These are phyloP conservation scores for Verticillium klebahnii DNA, from an alignment of 2,329 filamentous ascomycete genomes.

Conservation along the genomic window DNA sequence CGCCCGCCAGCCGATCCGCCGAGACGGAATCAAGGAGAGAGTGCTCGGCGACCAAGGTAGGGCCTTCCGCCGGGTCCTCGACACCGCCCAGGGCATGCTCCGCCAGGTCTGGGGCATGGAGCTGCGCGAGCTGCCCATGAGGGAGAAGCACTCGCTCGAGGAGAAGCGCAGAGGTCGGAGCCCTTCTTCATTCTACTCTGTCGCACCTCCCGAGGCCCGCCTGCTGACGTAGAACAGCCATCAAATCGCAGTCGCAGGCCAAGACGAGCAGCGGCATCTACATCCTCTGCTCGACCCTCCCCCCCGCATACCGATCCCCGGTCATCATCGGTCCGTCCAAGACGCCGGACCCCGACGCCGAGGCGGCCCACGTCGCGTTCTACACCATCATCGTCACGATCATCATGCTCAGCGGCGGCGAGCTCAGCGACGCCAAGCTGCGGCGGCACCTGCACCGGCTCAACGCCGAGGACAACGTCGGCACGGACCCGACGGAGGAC, in stretches of 20 bases:
- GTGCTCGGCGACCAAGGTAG: slow-evolving; percentile 68
- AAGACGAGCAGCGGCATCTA: slow-evolving; percentile 64
- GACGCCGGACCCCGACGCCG: slow-evolving; percentile 59
- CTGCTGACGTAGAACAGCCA: slow-evolving; percentile 20
- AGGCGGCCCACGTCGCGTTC: slow-evolving; percentile 76
- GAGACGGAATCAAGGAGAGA: slow-evolving; percentile 60
- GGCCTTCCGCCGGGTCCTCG: slow-evolving; percentile 74
- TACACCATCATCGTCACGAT: slow-evolving; percentile 77
- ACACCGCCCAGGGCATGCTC: slow-evolving; percentile 68
- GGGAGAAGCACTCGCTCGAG: slow-evolving; percentile 75
- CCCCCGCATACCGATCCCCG: slow-evolving; percentile 60
- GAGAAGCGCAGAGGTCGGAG: slow-evolving; percentile 67
- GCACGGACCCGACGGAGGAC: slow-evolving; percentile 69
- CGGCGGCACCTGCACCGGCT: slow-evolving; percentile 69
- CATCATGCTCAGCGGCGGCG: slow-evolving; percentile 69
- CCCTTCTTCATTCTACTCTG: not conserved
- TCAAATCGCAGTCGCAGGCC: slow-evolving; percentile 43
- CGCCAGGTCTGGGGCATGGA: slow-evolving; percentile 83
- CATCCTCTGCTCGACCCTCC: slow-evolving; percentile 71
- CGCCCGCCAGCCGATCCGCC: slow-evolving; percentile 53
- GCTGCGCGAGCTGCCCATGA: slow-evolving; percentile 74
- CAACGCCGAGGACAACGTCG: slow-evolving; percentile 71
- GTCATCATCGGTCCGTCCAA: slow-evolving; percentile 64
- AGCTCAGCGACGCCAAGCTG: slow-evolving; percentile 73
- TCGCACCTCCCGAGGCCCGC: not conserved